Conservation (phyloP, 306 rosid species). For the Cercis canadensis region DNA sequence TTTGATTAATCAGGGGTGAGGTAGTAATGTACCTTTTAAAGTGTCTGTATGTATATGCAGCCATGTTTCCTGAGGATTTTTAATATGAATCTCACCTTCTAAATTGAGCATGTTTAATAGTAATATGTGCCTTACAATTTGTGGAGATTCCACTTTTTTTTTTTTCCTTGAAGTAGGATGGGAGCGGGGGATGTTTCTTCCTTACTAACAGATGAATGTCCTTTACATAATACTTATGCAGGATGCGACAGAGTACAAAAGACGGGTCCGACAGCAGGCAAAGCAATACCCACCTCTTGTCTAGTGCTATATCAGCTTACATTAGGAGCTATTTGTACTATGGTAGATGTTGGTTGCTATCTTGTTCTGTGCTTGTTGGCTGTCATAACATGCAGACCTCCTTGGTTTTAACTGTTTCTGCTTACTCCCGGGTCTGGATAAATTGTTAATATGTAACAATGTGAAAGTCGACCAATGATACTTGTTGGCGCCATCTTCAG, state of each 20-base stretch:
- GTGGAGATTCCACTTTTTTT: too few relatives aligned
- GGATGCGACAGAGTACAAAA: slow-evolving; percentile 68
- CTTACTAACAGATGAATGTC: too few relatives aligned
- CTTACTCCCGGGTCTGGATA: neutral
- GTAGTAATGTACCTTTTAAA: slow-evolving; percentile 29
- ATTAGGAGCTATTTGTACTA: neutral
- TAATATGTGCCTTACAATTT: too few relatives aligned
- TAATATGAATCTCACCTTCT: too few relatives aligned
- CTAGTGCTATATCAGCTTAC: slow-evolving; percentile 29
- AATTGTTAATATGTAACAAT: slow-evolving; percentile 25
- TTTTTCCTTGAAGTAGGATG: too few relatives aligned
- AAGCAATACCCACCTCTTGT: slow-evolving; percentile 68
- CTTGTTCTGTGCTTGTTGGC: slow-evolving; percentile 19
- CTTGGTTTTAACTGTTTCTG: neutral
- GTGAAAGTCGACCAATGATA: slow-evolving; percentile 4
- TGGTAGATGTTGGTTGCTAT: slow-evolving; percentile 39
- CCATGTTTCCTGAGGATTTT: too few relatives aligned
- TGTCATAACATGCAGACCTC: neutral
- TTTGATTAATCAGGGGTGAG: slow-evolving; percentile 9
- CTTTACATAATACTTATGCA: slow-evolving; percentile 34
- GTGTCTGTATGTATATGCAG: neutral
- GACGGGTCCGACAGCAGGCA: slow-evolving; percentile 65
- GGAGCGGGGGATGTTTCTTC: too few relatives aligned
- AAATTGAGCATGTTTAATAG: too few relatives aligned
- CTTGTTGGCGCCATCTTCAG: slow-evolving; percentile 18